Percentiles rank a stretch among this genome's conserved stretches.
These are phyloP conservation scores for Ophiostoma tasmaniense DNA, from an alignment of 2,329 filamentous ascomycete species.

Conservation along the genomic window DNA sequence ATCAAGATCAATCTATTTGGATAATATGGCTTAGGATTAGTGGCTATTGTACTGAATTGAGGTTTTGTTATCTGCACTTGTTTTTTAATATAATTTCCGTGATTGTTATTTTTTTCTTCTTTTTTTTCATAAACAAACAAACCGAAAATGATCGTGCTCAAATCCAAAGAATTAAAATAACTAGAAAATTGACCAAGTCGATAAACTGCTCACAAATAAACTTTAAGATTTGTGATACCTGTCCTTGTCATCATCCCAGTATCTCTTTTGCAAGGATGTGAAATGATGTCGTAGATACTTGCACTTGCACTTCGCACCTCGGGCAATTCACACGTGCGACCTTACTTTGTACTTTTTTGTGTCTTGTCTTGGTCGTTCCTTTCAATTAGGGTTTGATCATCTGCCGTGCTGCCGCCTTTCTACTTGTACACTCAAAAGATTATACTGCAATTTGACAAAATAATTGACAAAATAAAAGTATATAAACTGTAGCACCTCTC, in stretches of 20 bases:
- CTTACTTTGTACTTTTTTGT: not conserved
- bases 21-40: no score
- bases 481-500: not conserved
- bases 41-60: no score
- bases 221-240: not conserved
- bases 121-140: not conserved
- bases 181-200: no score
- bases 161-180: not conserved
- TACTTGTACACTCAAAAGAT: no score
- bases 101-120: no score
- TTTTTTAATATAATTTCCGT: no score
- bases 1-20: no score
- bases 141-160: not conserved
- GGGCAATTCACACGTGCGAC: not conserved
- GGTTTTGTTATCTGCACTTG: no score
- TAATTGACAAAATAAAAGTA: not conserved
- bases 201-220: no score
- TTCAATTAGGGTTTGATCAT: not conserved
- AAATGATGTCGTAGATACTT: not conserved
- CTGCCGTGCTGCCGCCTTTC: not conserved
- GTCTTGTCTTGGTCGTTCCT: not conserved
- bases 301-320: not conserved
- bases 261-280: not conserved
- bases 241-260: not conserved
- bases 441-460: no score